Evolutionary conservation across 306 rosid species (phyloP).

Genomic region (Cercis canadensis): DNA sequence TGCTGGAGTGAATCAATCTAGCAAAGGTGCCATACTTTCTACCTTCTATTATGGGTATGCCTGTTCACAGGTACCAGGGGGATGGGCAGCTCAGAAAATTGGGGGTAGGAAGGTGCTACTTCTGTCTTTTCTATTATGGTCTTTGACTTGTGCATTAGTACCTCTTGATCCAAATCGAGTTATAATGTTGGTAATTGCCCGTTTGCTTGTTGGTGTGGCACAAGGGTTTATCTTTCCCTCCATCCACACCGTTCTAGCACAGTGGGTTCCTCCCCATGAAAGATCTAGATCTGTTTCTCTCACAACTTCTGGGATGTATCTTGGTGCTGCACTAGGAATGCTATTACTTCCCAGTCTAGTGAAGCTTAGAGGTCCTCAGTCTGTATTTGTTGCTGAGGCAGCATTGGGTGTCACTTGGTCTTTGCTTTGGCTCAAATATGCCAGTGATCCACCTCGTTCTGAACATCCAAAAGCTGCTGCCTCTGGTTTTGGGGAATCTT

Average conservation of each 20-base stretch:
- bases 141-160: slow-evolving; percentile 76
- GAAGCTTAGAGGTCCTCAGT: slow-evolving; percentile 81
- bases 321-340: slow-evolving; percentile 94
- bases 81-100: slow-evolving; percentile 88
- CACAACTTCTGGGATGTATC: slow-evolving; percentile 92
- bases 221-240: slow-evolving; percentile 98
- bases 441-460: slow-evolving; percentile 70
- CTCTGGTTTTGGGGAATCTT: slow-evolving; percentile 74
- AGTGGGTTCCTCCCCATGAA: slow-evolving; percentile 99
- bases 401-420: slow-evolving; percentile 83
- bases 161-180: slow-evolving; percentile 78
- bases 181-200: slow-evolving; percentile 65
- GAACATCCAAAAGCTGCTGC: slow-evolving; percentile 86
- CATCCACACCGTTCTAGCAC: slow-evolving; percentile 93
- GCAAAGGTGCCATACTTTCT: slow-evolving; percentile 84
- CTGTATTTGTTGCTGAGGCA: slow-evolving; percentile 83
- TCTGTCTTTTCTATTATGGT: slow-evolving; percentile 86
- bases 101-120: slow-evolving; percentile 89
- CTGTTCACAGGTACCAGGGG: slow-evolving; percentile 96
- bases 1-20: slow-evolving; percentile 71
- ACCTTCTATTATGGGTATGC: slow-evolving; percentile 95
- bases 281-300: slow-evolving; percentile 95
- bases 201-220: slow-evolving; percentile 91
- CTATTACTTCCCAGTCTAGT: slow-evolving; percentile 81
- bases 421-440: slow-evolving; percentile 78